Base-by-base conservation (phyloP, 345 rosid genomes). In the Laguncularia racemosa region DNA sequence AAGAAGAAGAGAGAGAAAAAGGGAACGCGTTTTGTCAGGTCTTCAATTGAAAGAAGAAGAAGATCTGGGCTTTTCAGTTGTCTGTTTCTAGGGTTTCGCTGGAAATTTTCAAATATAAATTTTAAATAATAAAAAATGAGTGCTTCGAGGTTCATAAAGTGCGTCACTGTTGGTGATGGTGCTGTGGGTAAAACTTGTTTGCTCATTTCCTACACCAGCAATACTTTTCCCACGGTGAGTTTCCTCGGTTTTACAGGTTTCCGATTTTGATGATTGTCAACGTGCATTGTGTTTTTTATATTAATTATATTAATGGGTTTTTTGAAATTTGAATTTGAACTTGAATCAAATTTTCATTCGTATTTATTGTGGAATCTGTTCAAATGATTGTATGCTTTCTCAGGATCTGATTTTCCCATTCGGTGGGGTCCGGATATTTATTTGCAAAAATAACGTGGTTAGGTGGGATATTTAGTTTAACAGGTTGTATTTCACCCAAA, bases 151-250 rank as follows among this genome's bases (percentile, higher is more conserved):
- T 91, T 89, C 76, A 88, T 88, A 15, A 91, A 91, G 95, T 91
- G 98, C 75, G 95, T 86, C 13, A 91, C 98, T 38, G 98, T 91
- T 69, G 96, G 98, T 62, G 98, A 91, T 47, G 96, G 95, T 8
- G 98, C 96, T 46, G 98, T 91, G 50, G 98, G 96, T 16, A 91
- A 91, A 66, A 91, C 98, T 16, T 89, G 98, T 78, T 62, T 91
- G 86, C 82, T 91, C 61, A 88, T 88, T 67, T 91, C 98, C 57
- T 91, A 91, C 68, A 88, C 96, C 60, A 91, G 98, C 83, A 91
- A 91, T 81, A 86, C 96, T 64, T 91, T 88, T 69, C 96, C 98
- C 48, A 91, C 91, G 83, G 98, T 91, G 52, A 38, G 62, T 45
- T 50, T 53, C 20, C 16, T 19, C 4, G 5, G 6, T 16, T 3